Conservation (phyloP, 306 rosid genomes). For the Cicer arietinum region DNA sequence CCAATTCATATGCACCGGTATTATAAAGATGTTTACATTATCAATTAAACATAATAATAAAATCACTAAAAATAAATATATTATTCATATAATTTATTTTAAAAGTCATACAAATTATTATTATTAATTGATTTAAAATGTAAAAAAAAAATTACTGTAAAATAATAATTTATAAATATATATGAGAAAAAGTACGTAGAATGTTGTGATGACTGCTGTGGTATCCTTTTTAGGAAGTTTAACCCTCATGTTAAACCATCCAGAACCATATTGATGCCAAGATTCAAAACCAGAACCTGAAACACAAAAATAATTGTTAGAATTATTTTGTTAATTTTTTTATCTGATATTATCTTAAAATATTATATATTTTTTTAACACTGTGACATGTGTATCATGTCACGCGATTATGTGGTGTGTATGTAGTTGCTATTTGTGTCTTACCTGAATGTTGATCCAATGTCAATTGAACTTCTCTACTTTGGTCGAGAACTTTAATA, state of each 20-base stretch:
- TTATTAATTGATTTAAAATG: too few relatives aligned
- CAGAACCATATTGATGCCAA: conserved; percentile 22
- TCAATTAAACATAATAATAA: too few relatives aligned
- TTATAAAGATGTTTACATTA: too few relatives aligned
- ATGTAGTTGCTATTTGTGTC: neutral
- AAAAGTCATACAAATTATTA: too few relatives aligned
- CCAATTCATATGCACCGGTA: too few relatives aligned
- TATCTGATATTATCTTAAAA: neutral
- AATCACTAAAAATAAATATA: neutral
- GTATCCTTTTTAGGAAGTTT: conserved; percentile 30
- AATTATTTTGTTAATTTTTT: neutral
- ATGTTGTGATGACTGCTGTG: conserved; percentile 31
- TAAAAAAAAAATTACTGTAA: too few relatives aligned
- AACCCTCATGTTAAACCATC: conserved; percentile 37
- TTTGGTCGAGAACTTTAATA: conserved; percentile 8
- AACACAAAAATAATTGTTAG: neutral
- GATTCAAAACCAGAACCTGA: conserved; percentile 31
- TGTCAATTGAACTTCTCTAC: conserved; percentile 26
- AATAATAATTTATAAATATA: neutral
- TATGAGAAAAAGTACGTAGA: conserved; percentile 34
- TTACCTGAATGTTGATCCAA: conserved; percentile 43
- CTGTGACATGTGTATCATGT: neutral
- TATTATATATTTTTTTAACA: neutral
- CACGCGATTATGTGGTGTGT: neutral
- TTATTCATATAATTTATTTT: too few relatives aligned